A percentile compares a stretch with the other conserved stretches of the same genome.
Conservation (phyloP, 148 eudicot genomes). For the Dianthus caryophyllus region DNA sequence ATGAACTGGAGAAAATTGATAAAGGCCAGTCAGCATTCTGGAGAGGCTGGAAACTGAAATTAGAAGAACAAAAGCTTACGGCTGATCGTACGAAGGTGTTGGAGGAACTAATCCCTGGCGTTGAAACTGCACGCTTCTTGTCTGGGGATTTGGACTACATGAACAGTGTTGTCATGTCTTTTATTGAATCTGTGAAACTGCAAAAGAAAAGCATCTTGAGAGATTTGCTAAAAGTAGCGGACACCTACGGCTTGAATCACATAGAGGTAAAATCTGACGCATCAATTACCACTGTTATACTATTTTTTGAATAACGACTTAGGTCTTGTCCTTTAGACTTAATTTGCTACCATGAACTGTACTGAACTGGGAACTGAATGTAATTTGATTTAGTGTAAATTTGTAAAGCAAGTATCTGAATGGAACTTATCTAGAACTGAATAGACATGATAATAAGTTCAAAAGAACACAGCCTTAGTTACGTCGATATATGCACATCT, state of each 20-base stretch:
- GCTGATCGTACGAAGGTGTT: conserved; percentile 78
- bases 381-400: too few species aligned
- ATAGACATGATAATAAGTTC: too few species aligned
- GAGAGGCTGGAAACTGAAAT: conserved; percentile 91
- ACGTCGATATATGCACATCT: background rate
- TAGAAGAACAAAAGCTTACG: conserved; percentile 75
- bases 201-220: conserved; percentile 77
- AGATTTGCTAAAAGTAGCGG: conserved; percentile 56
- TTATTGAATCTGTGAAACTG: conserved; percentile 65
- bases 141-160: conserved; percentile 69
- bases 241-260: conserved; percentile 62
- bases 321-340: too few species aligned
- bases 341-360: too few species aligned
- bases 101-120: conserved; percentile 91
- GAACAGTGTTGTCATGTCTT: conserved; percentile 53
- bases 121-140: conserved; percentile 71
- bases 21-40: conserved; percentile 85
- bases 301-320: background rate
- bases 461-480: too few species aligned
- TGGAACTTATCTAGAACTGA: too few species aligned
- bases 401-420: too few species aligned
- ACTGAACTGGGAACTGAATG: too few species aligned
- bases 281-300: background rate
- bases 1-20: conserved; percentile 65
- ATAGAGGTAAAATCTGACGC: conserved; percentile 49